These are phyloP conservation scores for Nicotiana tomentosiformis DNA, from an alignment of 257 asterid species.

Conservation along the genomic window DNA sequence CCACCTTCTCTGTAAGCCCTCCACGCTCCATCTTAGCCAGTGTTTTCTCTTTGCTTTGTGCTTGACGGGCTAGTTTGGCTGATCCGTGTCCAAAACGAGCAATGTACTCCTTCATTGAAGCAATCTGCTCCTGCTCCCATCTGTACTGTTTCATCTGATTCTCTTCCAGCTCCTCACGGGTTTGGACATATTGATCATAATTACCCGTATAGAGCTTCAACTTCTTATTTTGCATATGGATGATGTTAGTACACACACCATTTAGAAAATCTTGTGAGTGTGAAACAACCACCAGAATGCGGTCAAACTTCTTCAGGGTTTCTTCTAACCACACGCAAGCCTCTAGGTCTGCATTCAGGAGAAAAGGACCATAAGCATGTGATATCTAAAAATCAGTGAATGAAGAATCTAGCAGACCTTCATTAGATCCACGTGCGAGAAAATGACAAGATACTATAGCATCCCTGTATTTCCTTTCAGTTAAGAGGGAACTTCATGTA, in stretches of 20 bases:
- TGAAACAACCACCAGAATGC: constrained; percentile 91
- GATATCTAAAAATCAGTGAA: background rate
- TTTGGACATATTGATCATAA: constrained; percentile 85
- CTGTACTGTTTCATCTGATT: constrained; percentile 95
- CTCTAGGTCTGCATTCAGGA: constrained; percentile 58
- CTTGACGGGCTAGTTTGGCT: constrained; percentile 98
- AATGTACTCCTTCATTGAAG: constrained; percentile 94
- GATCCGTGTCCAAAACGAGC: constrained; percentile 99
- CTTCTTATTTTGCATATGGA: constrained; percentile 90
- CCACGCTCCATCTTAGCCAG: constrained; percentile 98
- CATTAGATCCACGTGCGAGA: background rate
- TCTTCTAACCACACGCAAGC: constrained; percentile 99
- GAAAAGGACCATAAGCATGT: background rate
- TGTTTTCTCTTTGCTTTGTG: constrained; percentile 97
- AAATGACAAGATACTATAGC: background rate
- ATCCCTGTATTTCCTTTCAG: background rate
- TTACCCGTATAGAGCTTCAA: constrained; percentile 81
- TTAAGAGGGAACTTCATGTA: background rate
- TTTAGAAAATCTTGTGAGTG: constrained; percentile 97
- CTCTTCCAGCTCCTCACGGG: constrained; percentile 92
- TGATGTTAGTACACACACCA: constrained; percentile 96
- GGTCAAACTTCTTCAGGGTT: constrained; percentile 74
- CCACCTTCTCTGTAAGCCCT: constrained; percentile 91
- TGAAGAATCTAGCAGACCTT: background rate
- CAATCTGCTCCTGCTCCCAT: constrained; percentile 98